phyloP scores from a whole-genome alignment of 2,329 filamentous ascomycete genomes.

The Trichoderma asperellum region DNA sequence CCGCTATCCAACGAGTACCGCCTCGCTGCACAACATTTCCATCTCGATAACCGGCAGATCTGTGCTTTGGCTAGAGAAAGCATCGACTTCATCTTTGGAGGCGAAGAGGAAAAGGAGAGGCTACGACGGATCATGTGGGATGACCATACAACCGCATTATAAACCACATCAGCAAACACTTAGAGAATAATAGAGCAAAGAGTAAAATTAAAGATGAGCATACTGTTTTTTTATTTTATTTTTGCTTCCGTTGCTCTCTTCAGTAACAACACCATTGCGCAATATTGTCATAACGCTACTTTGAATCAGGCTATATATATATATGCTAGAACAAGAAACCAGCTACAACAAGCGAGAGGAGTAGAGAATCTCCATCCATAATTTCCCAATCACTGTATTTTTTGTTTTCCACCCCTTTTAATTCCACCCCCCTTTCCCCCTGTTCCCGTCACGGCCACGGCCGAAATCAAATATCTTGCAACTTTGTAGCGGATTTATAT shows the following conservation, averaged over 20 bases:
- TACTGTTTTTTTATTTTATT: not conserved
- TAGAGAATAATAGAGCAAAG: not conserved
- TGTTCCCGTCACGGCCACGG: not conserved
- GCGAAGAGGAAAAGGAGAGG: constrained; percentile 62
- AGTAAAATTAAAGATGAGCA: not conserved
- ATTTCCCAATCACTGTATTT: not conserved
- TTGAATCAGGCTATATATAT: constrained; percentile 16
- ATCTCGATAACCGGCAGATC: constrained; percentile 52
- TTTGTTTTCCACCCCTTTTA: not conserved
- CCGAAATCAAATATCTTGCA: not conserved
- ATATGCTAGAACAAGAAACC: constrained; percentile 17
- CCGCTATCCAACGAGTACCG: constrained; percentile 76
- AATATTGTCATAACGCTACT: constrained; percentile 19
- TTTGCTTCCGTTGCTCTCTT: not conserved
- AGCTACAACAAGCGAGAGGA: constrained; percentile 11
- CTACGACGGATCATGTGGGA: constrained; percentile 57
- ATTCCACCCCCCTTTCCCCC: not conserved
- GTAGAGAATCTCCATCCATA: constrained; percentile 6
- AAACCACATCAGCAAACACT: not conserved
- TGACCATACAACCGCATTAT: not conserved
- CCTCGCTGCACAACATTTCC: constrained; percentile 72
- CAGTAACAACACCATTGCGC: not conserved
- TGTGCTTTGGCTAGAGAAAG: constrained; percentile 62
- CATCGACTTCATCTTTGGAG: constrained; percentile 69
- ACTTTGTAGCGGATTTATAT: constrained; percentile 10